A percentile compares a stretch with the other conserved stretches of the same genome.
Conservation (phyloP, 108 stramenopile species). For the Pseudonitzschia delicatissima region DNA sequence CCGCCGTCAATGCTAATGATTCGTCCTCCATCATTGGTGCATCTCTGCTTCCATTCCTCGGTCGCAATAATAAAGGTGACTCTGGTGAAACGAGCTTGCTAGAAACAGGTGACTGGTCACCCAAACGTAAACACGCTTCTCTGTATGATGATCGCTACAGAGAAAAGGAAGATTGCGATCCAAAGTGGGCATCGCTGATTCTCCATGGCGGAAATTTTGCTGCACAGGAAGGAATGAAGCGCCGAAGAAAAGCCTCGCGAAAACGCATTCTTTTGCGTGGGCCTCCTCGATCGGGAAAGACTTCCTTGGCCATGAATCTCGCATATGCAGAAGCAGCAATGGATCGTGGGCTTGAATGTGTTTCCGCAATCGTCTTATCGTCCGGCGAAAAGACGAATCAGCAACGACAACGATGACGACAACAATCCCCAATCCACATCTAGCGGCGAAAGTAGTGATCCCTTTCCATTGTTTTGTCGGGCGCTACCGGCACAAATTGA, state of each 20-base stretch:
- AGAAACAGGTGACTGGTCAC: no score
- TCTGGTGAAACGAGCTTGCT: no score
- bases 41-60: not conserved
- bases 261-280: slow-evolving; percentile 24
- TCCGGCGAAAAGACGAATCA: not conserved
- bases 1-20: not conserved
- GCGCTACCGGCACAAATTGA: not conserved
- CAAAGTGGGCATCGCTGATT: not conserved
- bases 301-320: slow-evolving; percentile 30
- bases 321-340: slow-evolving; percentile 21
- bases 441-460: not conserved
- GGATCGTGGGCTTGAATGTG: no score
- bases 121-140: not conserved
- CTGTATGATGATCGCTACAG: not conserved
- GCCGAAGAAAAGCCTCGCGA: not conserved
- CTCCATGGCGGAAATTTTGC: no score
- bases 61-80: no score
- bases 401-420: not conserved
- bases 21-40: not conserved
- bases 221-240: no score
- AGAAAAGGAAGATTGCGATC: not conserved
- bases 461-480: not conserved
- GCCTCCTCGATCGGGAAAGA: slow-evolving; percentile 22
- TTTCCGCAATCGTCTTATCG: not conserved
- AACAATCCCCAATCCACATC: not conserved